phyloP scores from a whole-genome alignment of 345 rosid species.

The Toxicodendron radicans region DNA sequence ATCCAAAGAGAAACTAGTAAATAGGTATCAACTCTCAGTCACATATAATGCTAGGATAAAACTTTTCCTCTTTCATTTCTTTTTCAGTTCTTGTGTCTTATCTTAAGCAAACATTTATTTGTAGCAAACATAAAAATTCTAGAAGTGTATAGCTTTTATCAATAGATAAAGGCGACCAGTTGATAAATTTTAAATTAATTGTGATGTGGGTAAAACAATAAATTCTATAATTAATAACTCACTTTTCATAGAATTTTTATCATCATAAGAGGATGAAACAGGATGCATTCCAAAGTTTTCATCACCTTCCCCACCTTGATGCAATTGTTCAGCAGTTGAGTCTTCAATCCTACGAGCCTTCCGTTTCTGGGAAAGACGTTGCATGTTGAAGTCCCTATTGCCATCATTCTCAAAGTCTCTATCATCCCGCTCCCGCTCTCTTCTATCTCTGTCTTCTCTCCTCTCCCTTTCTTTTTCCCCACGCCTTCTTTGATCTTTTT shows the following conservation, averaged over 20 bases:
- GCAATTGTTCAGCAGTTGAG: conserved; percentile 44
- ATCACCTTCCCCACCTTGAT: conserved; percentile 63
- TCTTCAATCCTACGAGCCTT: conserved; percentile 45
- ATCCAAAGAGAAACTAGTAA: background rate
- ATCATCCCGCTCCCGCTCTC: conserved; percentile 53
- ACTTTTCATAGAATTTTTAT: conserved; percentile 67
- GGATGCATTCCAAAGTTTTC: conserved; percentile 51
- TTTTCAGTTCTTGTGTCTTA: background rate
- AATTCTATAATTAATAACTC: conserved; percentile 24
- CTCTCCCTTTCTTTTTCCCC: conserved; percentile 70
- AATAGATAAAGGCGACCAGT: background rate
- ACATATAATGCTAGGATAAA: background rate
- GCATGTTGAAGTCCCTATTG: conserved; percentile 58
- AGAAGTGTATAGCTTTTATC: background rate
- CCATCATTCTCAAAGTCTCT: conserved; percentile 62
- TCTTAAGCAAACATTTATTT: background rate
- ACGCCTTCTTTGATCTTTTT: conserved; percentile 68
- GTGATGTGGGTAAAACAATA: background rate
- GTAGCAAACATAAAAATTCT: no score
- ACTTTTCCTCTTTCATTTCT: background rate
- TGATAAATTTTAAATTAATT: no score
- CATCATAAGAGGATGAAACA: conserved; percentile 59
- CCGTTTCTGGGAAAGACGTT: conserved; percentile 49
- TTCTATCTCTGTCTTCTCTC: conserved; percentile 71
- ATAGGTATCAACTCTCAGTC: background rate